Evolutionary conservation across 2,329 filamentous ascomycete species (phyloP), one percentile per base, ranked within the genome.

Genomic region (Hymenoscyphus repandus): DNA sequence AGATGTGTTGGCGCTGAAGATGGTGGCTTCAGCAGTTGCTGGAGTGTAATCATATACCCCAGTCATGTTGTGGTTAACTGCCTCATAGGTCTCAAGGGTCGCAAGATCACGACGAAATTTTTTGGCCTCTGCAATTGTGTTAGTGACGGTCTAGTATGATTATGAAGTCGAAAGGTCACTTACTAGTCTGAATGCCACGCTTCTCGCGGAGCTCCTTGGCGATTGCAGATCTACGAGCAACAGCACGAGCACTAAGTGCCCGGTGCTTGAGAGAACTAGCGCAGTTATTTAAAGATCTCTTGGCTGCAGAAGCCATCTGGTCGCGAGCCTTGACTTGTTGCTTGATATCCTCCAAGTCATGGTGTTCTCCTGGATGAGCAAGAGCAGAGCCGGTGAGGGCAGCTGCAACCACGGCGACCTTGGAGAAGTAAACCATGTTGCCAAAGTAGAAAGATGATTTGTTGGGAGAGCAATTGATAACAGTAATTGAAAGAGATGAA

Each of bases 251-350:
- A 48, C 65, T 61, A 32, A 70, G 60, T 34, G 65, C 68, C 39
- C 69, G 65, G 33, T 61, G 59, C 57, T 68, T 67, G 20, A 72
- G 57, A 11, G 63, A 64, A 32, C 64, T 63, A 0, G 67, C 61
- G 40, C 70, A 72, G 54, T 66, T 60, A 27, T 65, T 62, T 13
- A 72, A 60, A 27, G 59, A 62, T 47, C 58, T 40, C 46, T 58
- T 59, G 33, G 52, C 56, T 22, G 51, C 55, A 1, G 46, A 42
- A 13, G 59, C 59, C 48, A 59, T 50, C 34, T 60, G 53, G 37
- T 62, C 45, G n/a, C 59, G 59, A 17, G 49, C 52, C 15, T 40
- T 44, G 47, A 62, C 49, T 20, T 62, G 49, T n/a, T 56, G 52
- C 49, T 60, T 62, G 34, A 62, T 52, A 13, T 46, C 27, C 10